Conservation (phyloP, 2,329 filamentous ascomycete species). For the Clonostachys rosea region DNA sequence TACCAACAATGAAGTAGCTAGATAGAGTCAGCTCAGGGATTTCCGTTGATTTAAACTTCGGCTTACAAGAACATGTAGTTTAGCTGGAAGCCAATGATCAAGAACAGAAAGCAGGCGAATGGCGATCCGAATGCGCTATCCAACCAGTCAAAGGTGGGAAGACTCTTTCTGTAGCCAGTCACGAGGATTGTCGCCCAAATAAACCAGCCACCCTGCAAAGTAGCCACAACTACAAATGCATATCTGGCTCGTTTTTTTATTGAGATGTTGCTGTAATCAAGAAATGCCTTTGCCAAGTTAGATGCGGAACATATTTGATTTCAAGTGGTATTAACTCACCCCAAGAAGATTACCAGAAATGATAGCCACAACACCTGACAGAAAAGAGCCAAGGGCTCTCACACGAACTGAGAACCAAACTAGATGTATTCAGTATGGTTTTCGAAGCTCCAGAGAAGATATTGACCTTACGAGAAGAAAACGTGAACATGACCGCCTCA, state of each 20-base stretch:
- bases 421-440: no score
- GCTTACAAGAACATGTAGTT: conserved; percentile 55
- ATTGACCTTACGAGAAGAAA: conserved; percentile 10
- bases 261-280: conserved; percentile 48
- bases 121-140: conserved; percentile 56
- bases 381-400: conserved; percentile 50
- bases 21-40: no score
- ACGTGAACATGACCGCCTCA: conserved; percentile 39
- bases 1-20: conserved; percentile 62
- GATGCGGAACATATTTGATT: no score
- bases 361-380: conserved; percentile 61
- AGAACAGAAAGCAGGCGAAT: conserved; percentile 61
- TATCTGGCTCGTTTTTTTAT: conserved; percentile 46
- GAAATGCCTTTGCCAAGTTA: conserved; percentile 22
- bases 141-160: conserved; percentile 60
- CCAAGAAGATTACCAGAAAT: conserved; percentile 59
- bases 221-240: conserved; percentile 44
- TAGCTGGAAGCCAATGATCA: conserved; percentile 63
- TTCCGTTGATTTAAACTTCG: no score
- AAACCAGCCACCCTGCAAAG: conserved; percentile 64
- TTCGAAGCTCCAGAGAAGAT: no score
- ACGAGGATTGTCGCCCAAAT: conserved; percentile 61
- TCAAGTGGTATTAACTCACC: conserved; percentile 8
- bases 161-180: conserved; percentile 48
- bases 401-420: conserved; percentile 23